Base-by-base conservation (phyloP, 805 yeast species). In the Yamadazyma olivae region DNA sequence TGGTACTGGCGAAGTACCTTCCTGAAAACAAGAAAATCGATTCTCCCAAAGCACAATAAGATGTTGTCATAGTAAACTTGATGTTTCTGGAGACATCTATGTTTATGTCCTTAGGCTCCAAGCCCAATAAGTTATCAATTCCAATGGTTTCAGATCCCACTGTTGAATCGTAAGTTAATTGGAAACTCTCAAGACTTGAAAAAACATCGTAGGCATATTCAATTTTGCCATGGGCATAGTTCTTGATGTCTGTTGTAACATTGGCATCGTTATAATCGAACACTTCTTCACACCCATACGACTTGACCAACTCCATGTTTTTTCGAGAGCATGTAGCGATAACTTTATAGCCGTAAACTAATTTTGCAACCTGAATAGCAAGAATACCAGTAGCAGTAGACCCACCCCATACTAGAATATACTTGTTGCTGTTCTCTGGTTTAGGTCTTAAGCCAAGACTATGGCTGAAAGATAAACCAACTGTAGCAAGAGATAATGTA, bases 401-500 rank as follows among this genome's bases (percentile, higher is more conserved):
- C 26, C 65, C 67, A 33, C 66, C 64, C 67, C 67, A 61, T 30
- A 61, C 50, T 37, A 61, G 47, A 29, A 61, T 43, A 33, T 22
- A 40, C 17, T 46, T 45, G 19, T 32, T 38, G 5, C 35, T 21
- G 35, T 54, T 49, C 6, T 14, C 35, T 6, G 6, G 6, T 12
- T 15, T 17, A n/a, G 24, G 13, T 6, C 31, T 26, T 14, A 51
- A 18, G 10, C 38, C 37, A 23, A 55, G 43, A 6, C 33, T 20
- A 32, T 39, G 20, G 21, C 40, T 22, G 33, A 63, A 65, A n/a
- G 69, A 60, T 38, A 52, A 49, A 18, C 71, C 77, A 15, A 74
- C 65, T 4, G 86, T 81, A 33, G 59, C 62, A 32, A 75, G 50
- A 15, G 79, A 70, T 33, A 78, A 62, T 21, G 82, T 74, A 25